Conservation (phyloP, 345 rosid genomes). For the Cochlearia excelsa region DNA sequence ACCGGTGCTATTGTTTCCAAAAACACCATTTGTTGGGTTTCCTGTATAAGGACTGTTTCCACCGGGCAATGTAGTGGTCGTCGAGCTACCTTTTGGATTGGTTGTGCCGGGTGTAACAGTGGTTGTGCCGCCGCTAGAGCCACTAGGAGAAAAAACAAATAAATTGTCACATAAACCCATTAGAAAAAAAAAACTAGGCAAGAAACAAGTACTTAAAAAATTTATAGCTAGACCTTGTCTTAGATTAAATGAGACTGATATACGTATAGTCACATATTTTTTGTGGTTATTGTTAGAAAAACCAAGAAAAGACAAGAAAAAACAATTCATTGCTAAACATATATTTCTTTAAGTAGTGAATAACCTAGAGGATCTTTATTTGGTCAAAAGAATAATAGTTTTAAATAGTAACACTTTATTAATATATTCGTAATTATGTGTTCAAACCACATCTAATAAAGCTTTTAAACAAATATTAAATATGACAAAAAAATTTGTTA, state of each 20-base stretch:
- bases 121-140: conserved; percentile 25
- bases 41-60: conserved; percentile 33
- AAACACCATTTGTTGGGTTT: conserved; percentile 31
- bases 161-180: not conserved
- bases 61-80: conserved; percentile 34
- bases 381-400: too few relatives aligned
- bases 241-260: not conserved
- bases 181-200: conserved; percentile 5
- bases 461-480: too few relatives aligned
- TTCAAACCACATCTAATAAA: too few relatives aligned
- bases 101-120: conserved; percentile 29
- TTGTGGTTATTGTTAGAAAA: too few relatives aligned
- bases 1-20: conserved; percentile 34
- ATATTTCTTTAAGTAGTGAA: too few relatives aligned
- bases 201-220: not conserved
- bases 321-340: too few relatives aligned
- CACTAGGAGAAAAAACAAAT: not conserved
- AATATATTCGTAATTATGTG: too few relatives aligned
- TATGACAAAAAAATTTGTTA: too few relatives aligned
- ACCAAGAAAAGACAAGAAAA: too few relatives aligned
- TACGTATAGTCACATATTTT: too few relatives aligned
- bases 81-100: conserved; percentile 34
- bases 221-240: conserved; percentile 13
- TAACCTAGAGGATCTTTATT: too few relatives aligned
- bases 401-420: too few relatives aligned